phyloP scores from a whole-genome alignment of 2,329 filamentous ascomycete species.

The Microcera coccophila region DNA sequence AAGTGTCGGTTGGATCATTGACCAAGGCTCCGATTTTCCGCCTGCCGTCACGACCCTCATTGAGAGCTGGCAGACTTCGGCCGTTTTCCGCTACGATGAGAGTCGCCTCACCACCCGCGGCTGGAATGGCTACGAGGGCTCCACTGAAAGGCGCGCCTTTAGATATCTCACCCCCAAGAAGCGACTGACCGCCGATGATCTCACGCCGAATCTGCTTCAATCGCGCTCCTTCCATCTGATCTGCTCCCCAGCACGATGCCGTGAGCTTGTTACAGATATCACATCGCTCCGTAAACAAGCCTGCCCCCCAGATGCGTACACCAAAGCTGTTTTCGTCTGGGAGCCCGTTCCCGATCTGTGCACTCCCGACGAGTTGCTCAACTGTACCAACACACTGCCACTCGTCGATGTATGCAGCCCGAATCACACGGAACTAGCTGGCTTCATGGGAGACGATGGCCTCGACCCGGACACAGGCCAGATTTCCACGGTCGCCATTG shows the following conservation, averaged over 20 bases:
- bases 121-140: slow-evolving; percentile 83
- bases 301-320: slow-evolving; percentile 32
- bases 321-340: slow-evolving; percentile 79
- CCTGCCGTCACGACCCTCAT: slow-evolving; percentile 59
- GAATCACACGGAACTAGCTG: slow-evolving; percentile 84
- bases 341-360: slow-evolving; percentile 92
- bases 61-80: slow-evolving; percentile 70
- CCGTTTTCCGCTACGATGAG: slow-evolving; percentile 62
- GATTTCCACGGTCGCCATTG: slow-evolving; percentile 50
- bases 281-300: slow-evolving; percentile 50
- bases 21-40: slow-evolving; percentile 86
- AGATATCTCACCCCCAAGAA: slow-evolving; percentile 84
- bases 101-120: slow-evolving; percentile 77
- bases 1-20: slow-evolving; percentile 83
- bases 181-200: slow-evolving; percentile 68
- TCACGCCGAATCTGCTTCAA: slow-evolving; percentile 62
- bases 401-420: slow-evolving; percentile 65
- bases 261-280: slow-evolving; percentile 71
- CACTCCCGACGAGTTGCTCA: slow-evolving; percentile 62
- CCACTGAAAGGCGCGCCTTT: slow-evolving; percentile 69
- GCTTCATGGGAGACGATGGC: slow-evolving; percentile 67
- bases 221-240: slow-evolving; percentile 83
- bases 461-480: slow-evolving; percentile 52
- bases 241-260: slow-evolving; percentile 73
- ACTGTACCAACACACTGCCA: slow-evolving; percentile 60